phyloP scores from a whole-genome alignment of 805 yeast species.

The Brettanomyces nanus region DNA sequence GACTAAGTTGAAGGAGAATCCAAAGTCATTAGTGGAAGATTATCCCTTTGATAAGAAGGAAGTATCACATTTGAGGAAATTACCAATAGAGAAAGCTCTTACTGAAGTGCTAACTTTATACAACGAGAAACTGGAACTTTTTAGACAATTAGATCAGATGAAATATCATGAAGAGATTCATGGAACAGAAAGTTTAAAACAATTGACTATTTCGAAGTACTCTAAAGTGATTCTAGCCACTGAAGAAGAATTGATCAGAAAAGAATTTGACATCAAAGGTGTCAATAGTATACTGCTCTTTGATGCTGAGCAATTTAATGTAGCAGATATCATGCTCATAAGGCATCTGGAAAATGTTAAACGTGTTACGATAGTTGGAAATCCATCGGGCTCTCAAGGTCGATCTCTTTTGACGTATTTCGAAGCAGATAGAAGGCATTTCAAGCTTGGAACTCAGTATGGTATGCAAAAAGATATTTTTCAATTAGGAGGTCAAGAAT shows the following conservation, averaged over 20 bases:
- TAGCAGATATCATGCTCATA: no score
- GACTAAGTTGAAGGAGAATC: conserved; percentile 12
- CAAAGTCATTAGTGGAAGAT: conserved; percentile 18
- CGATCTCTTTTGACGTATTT: conserved; percentile 5
- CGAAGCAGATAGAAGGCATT: background rate
- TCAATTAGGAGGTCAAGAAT: background rate
- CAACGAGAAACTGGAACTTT: conserved; percentile 3
- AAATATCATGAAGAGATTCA: conserved; percentile 1
- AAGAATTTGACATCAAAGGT: background rate
- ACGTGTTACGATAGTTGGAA: conserved; percentile 30
- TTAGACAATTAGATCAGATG: conserved; percentile 8
- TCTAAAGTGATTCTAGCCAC: conserved; percentile 5
- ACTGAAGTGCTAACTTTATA: background rate
- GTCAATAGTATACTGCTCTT: conserved; percentile 23
- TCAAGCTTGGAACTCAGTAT: conserved; percentile 4
- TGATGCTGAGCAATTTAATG: conserved; percentile 27
- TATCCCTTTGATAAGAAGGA: conserved; percentile 26
- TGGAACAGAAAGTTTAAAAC: background rate
- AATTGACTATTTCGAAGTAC: background rate
- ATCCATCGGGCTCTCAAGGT: conserved; percentile 6
- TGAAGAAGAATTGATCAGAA: conserved; percentile 4
- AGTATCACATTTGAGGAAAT: conserved; percentile 8
- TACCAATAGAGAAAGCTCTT: background rate
- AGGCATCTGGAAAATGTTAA: no score
- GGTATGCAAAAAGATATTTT: conserved; percentile 2